Base-by-base conservation (phyloP, 768 basidiomycete species). In the Termitomyces sp. region DNA sequence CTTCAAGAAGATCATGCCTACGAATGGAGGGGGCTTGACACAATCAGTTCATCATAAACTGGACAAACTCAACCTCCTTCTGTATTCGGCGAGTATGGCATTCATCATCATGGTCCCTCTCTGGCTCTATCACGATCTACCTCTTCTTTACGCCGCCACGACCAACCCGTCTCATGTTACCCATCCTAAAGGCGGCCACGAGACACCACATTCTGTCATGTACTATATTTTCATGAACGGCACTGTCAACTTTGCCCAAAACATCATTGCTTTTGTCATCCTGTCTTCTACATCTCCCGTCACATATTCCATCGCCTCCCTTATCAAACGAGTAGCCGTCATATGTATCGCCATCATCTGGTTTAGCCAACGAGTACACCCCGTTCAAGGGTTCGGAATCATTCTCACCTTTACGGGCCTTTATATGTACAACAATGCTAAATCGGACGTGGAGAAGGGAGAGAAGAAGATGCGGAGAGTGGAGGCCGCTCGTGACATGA, bases 1-100 rank as follows among this genome's bases (percentile, higher is more conserved):
- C 74, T 98, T 96, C 84, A 99, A 99, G 78, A 98, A 96, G 79
- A 88, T 98, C 64, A 90, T 99, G 84, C 97, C 97, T 2, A 80
- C 84, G 8, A 81, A 81, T 56, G 69, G 76, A 5, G 76, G 78
- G 22, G 75, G 77, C 36, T 66, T 75, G 20, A 68, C 77, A 6
- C 68, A 69, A 57, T 74, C 79, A 1, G 75, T 83, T 4, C 90
- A 90, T 4, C 90, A 90, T 71, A 94, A 94, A 74, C 84, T 99
- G 38, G 97, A 99, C 82, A 98, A 98, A 79, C 84, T 98, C 68
- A 98, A 98, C 75, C 81, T 99, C 11, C 79, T 99, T 28, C 84
- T 97, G 67, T 99, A 96, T 76, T 97, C 96, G 2, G 93, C 93
- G 2, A 81, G 92, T 59, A 90, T 93, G 81, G 97, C 97, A 1